A percentile compares a stretch with the other conserved stretches of the same genome.
Conservation (phyloP, 768 basidiomycete species). For the Russula vinacea region DNA sequence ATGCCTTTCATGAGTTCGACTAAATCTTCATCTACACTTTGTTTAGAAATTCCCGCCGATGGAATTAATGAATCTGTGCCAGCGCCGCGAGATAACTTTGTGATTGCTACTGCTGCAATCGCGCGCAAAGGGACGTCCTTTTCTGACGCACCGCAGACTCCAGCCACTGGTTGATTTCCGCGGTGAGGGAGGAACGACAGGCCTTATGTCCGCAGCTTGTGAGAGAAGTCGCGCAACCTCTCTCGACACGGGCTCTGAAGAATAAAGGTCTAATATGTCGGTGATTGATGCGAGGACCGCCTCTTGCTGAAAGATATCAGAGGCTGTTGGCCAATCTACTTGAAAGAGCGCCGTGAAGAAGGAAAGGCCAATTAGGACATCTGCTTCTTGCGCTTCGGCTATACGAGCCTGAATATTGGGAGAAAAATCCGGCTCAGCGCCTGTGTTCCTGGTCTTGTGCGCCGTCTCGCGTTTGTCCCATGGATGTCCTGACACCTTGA, state of each 20-base stretch:
- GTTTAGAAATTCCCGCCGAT: conserved; percentile 16
- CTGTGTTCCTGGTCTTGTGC: conserved; percentile 48
- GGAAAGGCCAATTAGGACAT: conserved; percentile 53
- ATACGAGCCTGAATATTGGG: conserved; percentile 49
- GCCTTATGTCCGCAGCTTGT: conserved; percentile 73
- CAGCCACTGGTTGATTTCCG: conserved; percentile 65
- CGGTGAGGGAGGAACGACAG: conserved; percentile 59
- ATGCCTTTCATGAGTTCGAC: conserved; percentile 36
- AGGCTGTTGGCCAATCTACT: conserved; percentile 68
- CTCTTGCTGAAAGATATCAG: conserved; percentile 60
- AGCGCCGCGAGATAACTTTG: conserved; percentile 69
- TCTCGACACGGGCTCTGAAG: conserved; percentile 48
- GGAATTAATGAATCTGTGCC: conserved; percentile 43
- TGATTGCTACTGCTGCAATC: conserved; percentile 67
- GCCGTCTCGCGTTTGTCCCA: conserved; percentile 37
- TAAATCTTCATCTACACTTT: conserved; percentile 8
- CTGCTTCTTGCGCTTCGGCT: conserved; percentile 52
- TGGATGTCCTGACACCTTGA: conserved; percentile 49
- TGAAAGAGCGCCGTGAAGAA: conserved; percentile 81
- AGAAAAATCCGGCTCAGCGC: conserved; percentile 51
- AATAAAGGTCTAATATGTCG: conserved; percentile 67
- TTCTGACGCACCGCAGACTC: conserved; percentile 52
- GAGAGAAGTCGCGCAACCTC: conserved; percentile 71
- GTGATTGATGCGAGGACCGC: conserved; percentile 60
- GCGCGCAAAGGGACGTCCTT: conserved; percentile 50